Evolutionary conservation across 1,284 basidiomycete species (phyloP).

Genomic region (Wolfiporia cocos): DNA sequence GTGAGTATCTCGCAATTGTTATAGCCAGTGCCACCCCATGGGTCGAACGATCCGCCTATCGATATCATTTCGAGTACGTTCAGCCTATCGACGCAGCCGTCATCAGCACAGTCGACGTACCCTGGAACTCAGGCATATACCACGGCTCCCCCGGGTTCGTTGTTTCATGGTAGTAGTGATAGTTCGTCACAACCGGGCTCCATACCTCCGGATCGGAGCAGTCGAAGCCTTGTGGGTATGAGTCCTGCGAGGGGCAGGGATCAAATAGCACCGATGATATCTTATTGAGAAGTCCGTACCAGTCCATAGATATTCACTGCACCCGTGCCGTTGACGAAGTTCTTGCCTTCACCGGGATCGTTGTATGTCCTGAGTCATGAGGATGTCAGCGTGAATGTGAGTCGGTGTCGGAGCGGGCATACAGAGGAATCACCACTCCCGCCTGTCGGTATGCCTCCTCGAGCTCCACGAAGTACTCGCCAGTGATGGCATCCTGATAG

Average conservation of each 20-base stretch:
- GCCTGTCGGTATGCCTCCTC: slow-evolving; percentile 48
- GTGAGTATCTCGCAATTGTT: slow-evolving; percentile 50
- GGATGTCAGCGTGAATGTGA: background rate
- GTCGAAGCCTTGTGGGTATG: slow-evolving; percentile 70
- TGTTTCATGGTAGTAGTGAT: slow-evolving; percentile 49
- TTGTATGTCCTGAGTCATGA: slow-evolving; percentile 49
- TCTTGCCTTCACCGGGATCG: slow-evolving; percentile 50
- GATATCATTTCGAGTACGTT: no score
- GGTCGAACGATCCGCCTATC: slow-evolving; percentile 62
- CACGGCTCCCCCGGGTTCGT: slow-evolving; percentile 56
- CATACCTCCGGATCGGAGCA: slow-evolving; percentile 61
- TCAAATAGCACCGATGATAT: background rate
- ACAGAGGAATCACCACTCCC: slow-evolving; percentile 59
- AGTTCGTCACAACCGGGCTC: slow-evolving; percentile 49
- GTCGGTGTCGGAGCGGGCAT: no score
- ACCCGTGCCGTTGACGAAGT: slow-evolving; percentile 67
- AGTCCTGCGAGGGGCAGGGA: slow-evolving; percentile 34
- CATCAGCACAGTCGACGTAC: no score
- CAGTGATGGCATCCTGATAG: slow-evolving; percentile 39
- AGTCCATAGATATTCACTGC: slow-evolving; percentile 47
- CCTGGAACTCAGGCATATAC: slow-evolving; percentile 52
- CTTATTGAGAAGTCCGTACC: slow-evolving; percentile 25
- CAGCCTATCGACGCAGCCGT: no score
- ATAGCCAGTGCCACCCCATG: slow-evolving; percentile 67
- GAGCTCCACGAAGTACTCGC: slow-evolving; percentile 63